Evolutionary conservation across 345 rosid genomes (phyloP).

Genomic region (Populus nigra): DNA sequence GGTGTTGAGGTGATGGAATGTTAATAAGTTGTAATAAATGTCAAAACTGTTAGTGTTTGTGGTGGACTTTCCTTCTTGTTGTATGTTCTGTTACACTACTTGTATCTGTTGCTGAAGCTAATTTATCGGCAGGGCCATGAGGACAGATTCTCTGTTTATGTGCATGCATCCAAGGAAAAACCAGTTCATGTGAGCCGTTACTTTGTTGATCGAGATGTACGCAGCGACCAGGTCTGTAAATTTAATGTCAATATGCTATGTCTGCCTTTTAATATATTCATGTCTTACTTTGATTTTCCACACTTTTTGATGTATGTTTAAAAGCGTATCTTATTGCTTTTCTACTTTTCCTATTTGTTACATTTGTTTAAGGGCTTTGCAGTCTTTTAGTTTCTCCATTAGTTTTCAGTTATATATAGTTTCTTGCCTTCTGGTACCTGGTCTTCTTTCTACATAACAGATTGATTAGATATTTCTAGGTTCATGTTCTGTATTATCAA

Average conservation of each 20-base stretch:
- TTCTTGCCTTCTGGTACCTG: neutral
- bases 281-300: neutral
- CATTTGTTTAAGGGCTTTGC: neutral
- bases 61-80: neutral
- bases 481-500: neutral
- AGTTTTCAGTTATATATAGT: neutral
- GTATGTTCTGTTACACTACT: neutral
- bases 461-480: neutral
- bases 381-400: neutral
- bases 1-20: neutral
- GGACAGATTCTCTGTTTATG: conserved; percentile 70
- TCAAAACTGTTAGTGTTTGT: neutral
- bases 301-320: neutral
- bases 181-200: conserved; percentile 75
- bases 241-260: neutral
- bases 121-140: conserved; percentile 63
- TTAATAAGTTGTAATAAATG: neutral
- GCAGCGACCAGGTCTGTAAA: conserved; percentile 55
- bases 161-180: conserved; percentile 71
- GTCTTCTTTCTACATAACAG: neutral
- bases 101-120: conserved; percentile 6
- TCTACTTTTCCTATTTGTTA: neutral
- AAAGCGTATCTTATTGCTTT: neutral
- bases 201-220: conserved; percentile 68
- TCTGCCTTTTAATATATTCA: neutral